phyloP scores from a whole-genome alignment of 306 rosid genomes.

The Prunus armeniaca region DNA sequence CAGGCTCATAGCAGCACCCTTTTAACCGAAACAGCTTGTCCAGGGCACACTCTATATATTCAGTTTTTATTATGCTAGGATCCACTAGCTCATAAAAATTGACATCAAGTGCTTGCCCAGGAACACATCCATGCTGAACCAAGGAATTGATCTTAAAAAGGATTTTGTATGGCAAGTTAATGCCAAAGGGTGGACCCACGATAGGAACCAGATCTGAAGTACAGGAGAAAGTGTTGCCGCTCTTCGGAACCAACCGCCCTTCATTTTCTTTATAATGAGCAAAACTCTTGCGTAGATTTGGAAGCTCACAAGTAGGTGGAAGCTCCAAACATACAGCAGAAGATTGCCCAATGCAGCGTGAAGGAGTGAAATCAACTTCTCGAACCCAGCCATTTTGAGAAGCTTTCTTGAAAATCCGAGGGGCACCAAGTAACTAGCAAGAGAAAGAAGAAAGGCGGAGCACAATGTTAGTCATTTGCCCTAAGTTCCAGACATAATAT shows the following conservation, averaged over 20 bases:
- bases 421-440: slow-evolving; percentile 24
- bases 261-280: slow-evolving; percentile 25
- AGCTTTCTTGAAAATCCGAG: slow-evolving; percentile 13
- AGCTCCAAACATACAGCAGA: slow-evolving; percentile 32
- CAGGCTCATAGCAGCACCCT: slow-evolving; percentile 42
- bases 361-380: slow-evolving; percentile 38
- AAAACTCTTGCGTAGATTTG: slow-evolving; percentile 14
- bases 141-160: slow-evolving; percentile 43
- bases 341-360: slow-evolving; percentile 25
- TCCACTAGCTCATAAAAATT: slow-evolving; percentile 35
- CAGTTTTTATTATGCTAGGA: slow-evolving; percentile 15
- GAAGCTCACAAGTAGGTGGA: slow-evolving; percentile 8
- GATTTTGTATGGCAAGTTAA: slow-evolving; percentile 33
- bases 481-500: neutral
- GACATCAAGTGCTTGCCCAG: slow-evolving; percentile 31
- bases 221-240: slow-evolving; percentile 11
- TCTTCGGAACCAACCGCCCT: neutral
- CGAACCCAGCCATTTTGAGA: slow-evolving; percentile 26
- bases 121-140: slow-evolving; percentile 45
- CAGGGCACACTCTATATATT: slow-evolving; percentile 35
- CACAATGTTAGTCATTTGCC: neutral
- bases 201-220: slow-evolving; percentile 31
- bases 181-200: slow-evolving; percentile 27
- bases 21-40: slow-evolving; percentile 28
- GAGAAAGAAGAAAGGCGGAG: neutral